A percentile compares a stretch with the other conserved stretches of the same genome.
Evolutionary conservation across 768 basidiomycete genomes (phyloP).

Genomic region (Coprinellus aureogranulatus): DNA sequence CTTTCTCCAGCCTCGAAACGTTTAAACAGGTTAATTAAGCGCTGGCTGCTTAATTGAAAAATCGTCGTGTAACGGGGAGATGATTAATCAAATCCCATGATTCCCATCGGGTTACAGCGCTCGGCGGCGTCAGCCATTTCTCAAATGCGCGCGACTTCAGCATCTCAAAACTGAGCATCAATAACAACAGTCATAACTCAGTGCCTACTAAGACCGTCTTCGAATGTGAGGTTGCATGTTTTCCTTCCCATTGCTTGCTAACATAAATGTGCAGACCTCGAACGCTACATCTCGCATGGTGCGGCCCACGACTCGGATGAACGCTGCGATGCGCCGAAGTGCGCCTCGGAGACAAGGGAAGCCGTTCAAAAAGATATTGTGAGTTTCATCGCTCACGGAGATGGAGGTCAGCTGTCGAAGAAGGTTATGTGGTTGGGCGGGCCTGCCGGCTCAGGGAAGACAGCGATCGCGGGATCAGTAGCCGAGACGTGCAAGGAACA

Average conservation of each 20-base stretch:
- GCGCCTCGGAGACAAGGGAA: background rate
- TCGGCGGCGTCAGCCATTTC: too few species aligned
- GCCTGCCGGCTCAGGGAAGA: slow-evolving; percentile 10
- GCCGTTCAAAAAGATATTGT: slow-evolving; percentile 3
- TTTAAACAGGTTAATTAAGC: too few species aligned
- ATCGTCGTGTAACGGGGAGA: too few species aligned
- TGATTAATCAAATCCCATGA: too few species aligned
- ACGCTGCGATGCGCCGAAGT: background rate
- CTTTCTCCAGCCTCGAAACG: too few species aligned
- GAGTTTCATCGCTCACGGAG: background rate
- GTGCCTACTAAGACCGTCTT: too few species aligned
- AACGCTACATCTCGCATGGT: background rate
- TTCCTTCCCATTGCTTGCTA: too few species aligned
- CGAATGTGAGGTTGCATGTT: slow-evolving; percentile 15
- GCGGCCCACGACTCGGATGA: background rate
- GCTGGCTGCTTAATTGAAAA: too few species aligned
- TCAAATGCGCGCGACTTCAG: too few species aligned
- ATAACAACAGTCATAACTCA: too few species aligned
- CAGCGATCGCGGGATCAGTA: slow-evolving; percentile 10
- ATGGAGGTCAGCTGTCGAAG: background rate
- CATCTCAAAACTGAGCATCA: too few species aligned
- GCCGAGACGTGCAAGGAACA: slow-evolving; percentile 2
- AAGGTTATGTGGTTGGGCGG: slow-evolving; percentile 5
- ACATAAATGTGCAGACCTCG: background rate
- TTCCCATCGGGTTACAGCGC: too few species aligned